phyloP scores from a whole-genome alignment of 768 basidiomycete species.

The Xanthoconium stramineum region DNA sequence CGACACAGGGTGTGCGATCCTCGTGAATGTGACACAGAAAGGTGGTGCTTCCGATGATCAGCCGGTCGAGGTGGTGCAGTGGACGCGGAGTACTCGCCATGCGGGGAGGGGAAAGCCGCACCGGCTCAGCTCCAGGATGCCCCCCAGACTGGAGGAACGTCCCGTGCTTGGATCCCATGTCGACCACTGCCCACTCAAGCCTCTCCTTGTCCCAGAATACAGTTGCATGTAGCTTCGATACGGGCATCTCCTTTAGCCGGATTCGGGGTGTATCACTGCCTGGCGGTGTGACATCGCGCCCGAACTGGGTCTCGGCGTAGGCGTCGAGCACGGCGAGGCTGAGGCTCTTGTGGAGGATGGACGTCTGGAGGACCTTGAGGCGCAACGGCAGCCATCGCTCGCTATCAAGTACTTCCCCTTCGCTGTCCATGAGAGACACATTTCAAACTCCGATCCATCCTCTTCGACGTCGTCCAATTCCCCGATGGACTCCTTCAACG shows the following conservation, averaged over 20 bases:
- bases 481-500: constrained; percentile 48
- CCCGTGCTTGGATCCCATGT: constrained; percentile 85
- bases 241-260: constrained; percentile 79
- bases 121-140: constrained; percentile 27
- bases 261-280: constrained; percentile 58
- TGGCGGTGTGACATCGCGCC: constrained; percentile 57
- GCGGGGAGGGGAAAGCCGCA: constrained; percentile 61
- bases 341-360: constrained; percentile 48
- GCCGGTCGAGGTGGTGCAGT: constrained; percentile 59
- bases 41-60: constrained; percentile 68
- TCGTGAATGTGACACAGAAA: constrained; percentile 71
- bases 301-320: constrained; percentile 66
- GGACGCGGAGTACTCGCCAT: constrained; percentile 65
- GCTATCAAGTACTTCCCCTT: constrained; percentile 45
- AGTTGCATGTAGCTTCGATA: constrained; percentile 78
- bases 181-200: constrained; percentile 69
- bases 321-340: constrained; percentile 62
- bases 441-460: constrained; percentile 24
- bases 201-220: constrained; percentile 63
- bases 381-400: constrained; percentile 47
- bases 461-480: not conserved
- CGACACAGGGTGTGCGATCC: constrained; percentile 55
- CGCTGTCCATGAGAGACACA: constrained; percentile 12
- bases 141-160: constrained; percentile 52
- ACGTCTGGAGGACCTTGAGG: constrained; percentile 35